phyloP scores from a whole-genome alignment of 495 filamentous ascomycete species.

The Podospora didyma region DNA sequence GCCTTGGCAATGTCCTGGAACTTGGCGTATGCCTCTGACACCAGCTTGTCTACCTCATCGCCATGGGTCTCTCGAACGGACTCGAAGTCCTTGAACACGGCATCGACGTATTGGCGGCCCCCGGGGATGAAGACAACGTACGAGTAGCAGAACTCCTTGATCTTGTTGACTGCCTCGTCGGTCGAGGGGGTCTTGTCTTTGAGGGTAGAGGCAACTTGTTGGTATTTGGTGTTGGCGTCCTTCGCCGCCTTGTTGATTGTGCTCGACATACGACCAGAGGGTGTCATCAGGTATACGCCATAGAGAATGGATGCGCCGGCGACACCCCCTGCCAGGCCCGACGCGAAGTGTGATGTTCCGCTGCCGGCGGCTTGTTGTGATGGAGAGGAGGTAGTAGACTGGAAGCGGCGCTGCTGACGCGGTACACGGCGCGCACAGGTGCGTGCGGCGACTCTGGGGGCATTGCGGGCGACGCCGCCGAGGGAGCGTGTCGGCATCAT shows the following conservation, averaged over 20 bases:
- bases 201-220: constrained; percentile 46
- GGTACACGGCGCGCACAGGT: too few relatives aligned
- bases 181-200: constrained; percentile 53
- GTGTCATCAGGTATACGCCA: constrained; percentile 54
- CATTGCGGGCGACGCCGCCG: too few relatives aligned
- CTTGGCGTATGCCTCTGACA: constrained; percentile 56
- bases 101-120: constrained; percentile 56
- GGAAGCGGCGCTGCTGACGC: constrained; percentile 28
- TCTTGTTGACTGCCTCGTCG: constrained; percentile 53
- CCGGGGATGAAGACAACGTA: constrained; percentile 67
- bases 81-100: constrained; percentile 60
- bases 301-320: constrained; percentile 33
- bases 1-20: constrained; percentile 46
- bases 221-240: constrained; percentile 49
- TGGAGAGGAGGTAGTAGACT: constrained; percentile 36
- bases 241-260: constrained; percentile 45
- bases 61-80: constrained; percentile 53
- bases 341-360: constrained; percentile 42
- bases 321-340: constrained; percentile 46
- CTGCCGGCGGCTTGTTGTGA: constrained; percentile 19
- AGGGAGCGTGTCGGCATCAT: too few relatives aligned
- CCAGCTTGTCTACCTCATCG: constrained; percentile 58
- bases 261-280: constrained; percentile 45
- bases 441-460: too few relatives aligned
- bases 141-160: constrained; percentile 53